Base-by-base conservation (phyloP, 345 rosid species). In the Xanthoceras sorbifolium region DNA sequence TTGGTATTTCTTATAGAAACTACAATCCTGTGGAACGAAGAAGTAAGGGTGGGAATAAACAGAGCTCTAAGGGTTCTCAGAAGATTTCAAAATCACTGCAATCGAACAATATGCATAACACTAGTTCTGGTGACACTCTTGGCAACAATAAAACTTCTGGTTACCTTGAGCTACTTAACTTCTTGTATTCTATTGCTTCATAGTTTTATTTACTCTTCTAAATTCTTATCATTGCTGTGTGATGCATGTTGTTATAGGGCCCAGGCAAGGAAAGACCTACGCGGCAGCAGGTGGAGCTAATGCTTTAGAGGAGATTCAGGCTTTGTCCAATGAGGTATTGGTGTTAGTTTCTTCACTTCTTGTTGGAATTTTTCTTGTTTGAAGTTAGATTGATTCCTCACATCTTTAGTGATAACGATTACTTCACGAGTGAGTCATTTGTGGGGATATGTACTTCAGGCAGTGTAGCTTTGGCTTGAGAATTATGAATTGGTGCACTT, bases 21-120 rank as follows among this genome's bases (percentile, higher is more conserved):
- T 93, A 96, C 80, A 90, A 93, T 78, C 98, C 98, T 2, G 87
- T 91, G 76, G 99, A 92, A 68, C 79, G 99, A 73, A 89, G 99
- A 88, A 77, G 83, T 73, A 95, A 86, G 78, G 90, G 88, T 60
- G 98, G 98, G 75, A 93, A 82, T 82, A 94, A 89, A 76, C 86
- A 88, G 44, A 69, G 68, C 54, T 61, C 77, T 3, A 93, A 77
- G 82, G 89, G 94, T 76, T 32, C 84, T 29, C 82, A 75, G 68
- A 92, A 91, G 90, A 63, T 75, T 78, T 80, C 97, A 76, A 96
- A 90, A 84, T 93, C 98, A 36, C 75, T 92, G 78, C 98, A 92
- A 82, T 65, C 92, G 70, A 93, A 89, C 87, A 87, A 87, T 66
- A 78, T 81, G 69, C 86, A 86, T 77, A 81, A 84, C 75, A 46